Evolutionary conservation across 805 yeast genomes (phyloP).

Genomic region (Blastobotrys parvus): DNA sequence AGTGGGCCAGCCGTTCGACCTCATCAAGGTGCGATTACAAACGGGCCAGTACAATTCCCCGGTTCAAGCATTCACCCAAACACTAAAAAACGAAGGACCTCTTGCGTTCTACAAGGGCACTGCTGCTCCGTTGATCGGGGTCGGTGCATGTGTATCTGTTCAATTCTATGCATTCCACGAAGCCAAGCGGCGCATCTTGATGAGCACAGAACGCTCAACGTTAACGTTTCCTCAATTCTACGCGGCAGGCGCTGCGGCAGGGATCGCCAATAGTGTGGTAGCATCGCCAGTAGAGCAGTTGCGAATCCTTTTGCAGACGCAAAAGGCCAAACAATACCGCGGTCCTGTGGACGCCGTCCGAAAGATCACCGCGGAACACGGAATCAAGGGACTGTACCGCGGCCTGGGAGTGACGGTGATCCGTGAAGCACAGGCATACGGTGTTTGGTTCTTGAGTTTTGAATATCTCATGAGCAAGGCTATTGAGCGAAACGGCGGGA

Average conservation of each 20-base stretch:
- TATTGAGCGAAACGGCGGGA: neutral
- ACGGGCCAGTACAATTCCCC: conserved; percentile 57
- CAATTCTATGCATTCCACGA: conserved; percentile 69
- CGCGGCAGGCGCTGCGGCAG: conserved; percentile 57
- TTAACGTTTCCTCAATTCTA: conserved; percentile 49
- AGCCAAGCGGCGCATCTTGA: conserved; percentile 46
- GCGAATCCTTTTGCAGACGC: conserved; percentile 53
- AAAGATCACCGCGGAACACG: conserved; percentile 35
- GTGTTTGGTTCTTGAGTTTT: conserved; percentile 63
- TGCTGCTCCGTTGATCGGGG: conserved; percentile 61
- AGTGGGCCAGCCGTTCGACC: conserved; percentile 61
- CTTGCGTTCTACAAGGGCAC: conserved; percentile 60
- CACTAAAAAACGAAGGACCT: conserved; percentile 53
- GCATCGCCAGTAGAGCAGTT: conserved; percentile 61
- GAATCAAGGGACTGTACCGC: conserved; percentile 44
- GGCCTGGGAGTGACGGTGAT: conserved; percentile 47
- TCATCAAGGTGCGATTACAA: conserved; percentile 61
- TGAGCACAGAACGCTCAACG: conserved; percentile 25
- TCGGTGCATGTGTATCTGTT: conserved; percentile 59
- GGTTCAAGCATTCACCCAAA: conserved; percentile 41
- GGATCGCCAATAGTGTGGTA: conserved; percentile 54
- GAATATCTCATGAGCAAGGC: conserved; percentile 40
- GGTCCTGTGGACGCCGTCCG: conserved; percentile 40
- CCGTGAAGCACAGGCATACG: conserved; percentile 65
- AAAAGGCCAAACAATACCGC: conserved; percentile 27